Conservation (phyloP, 495 filamentous ascomycete genomes). For the Neurospora africana region DNA sequence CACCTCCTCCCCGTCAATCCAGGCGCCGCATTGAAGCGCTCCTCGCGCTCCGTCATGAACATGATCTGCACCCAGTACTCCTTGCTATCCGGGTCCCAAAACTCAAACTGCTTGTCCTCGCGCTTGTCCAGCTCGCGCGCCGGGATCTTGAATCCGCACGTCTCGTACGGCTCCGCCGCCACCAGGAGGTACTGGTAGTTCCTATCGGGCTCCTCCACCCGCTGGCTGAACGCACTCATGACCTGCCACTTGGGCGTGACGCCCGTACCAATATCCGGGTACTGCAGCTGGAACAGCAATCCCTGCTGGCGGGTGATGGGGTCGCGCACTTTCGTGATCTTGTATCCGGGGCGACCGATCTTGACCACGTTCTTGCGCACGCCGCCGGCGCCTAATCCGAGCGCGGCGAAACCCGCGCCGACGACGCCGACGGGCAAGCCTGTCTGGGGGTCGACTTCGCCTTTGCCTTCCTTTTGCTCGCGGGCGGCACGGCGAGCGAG, state of each 20-base stretch:
- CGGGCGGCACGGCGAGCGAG: conserved; percentile 90
- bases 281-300: conserved; percentile 88
- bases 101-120: conserved; percentile 79
- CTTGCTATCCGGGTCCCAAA: conserved; percentile 93
- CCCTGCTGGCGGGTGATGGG: conserved; percentile 83
- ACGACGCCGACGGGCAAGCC: conserved; percentile 66
- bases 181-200: conserved; percentile 90
- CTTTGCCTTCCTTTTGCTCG: conserved; percentile 75
- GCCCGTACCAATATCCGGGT: conserved; percentile 75
- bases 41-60: conserved; percentile 98
- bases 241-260: conserved; percentile 77
- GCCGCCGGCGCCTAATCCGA: conserved; percentile 27
- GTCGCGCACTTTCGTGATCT: conserved; percentile 92
- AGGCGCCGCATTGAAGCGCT: conserved; percentile 87
- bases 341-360: conserved; percentile 94
- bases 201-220: conserved; percentile 88
- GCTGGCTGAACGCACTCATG: conserved; percentile 96
- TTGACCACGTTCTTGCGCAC: conserved; percentile 87
- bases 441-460: conserved; percentile 60
- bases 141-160: conserved; percentile 91
- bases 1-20: conserved; percentile 52
- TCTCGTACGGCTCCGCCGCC: conserved; percentile 97
- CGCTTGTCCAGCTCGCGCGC: conserved; percentile 86
- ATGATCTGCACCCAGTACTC: conserved; percentile 98
- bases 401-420: conserved; percentile 51